Percentiles rank a stretch among this genome's conserved stretches.
These are phyloP conservation scores for Epichloe sibirici DNA, from an alignment of 2,329 filamentous ascomycete species.

Conservation along the genomic window DNA sequence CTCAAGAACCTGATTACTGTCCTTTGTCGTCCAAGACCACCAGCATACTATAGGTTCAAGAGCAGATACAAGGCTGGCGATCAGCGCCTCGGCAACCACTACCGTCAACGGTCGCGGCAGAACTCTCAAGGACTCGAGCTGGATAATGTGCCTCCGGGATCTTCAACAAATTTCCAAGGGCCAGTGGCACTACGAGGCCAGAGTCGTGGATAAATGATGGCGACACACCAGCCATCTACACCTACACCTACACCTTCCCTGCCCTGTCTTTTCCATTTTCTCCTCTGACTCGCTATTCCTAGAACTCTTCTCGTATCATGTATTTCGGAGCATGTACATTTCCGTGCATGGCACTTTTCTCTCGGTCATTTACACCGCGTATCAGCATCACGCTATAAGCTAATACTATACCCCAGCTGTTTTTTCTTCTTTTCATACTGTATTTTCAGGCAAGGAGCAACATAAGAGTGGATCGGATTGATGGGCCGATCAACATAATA, in stretches of 20 bases:
- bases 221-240: not conserved
- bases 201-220: conserved; percentile 9
- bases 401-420: not conserved
- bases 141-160: conserved; percentile 44
- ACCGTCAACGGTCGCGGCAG: conserved; percentile 29
- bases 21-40: conserved; percentile 69
- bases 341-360: not conserved
- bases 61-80: conserved; percentile 64
- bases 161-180: conserved; percentile 39
- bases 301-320: not conserved
- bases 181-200: conserved; percentile 33
- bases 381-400: not conserved
- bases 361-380: not conserved
- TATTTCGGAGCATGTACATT: not conserved
- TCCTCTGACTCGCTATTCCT: not conserved
- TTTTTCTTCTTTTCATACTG: not conserved
- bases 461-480: not conserved
- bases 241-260: not conserved
- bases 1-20: conserved; percentile 73
- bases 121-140: conserved; percentile 55
- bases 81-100: conserved; percentile 57
- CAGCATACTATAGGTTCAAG: conserved; percentile 86
- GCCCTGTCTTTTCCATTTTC: not conserved
- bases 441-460: not conserved
- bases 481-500: not conserved